Conservation (phyloP, 495 filamentous ascomycete genomes). For the Cetradonia linearis region DNA sequence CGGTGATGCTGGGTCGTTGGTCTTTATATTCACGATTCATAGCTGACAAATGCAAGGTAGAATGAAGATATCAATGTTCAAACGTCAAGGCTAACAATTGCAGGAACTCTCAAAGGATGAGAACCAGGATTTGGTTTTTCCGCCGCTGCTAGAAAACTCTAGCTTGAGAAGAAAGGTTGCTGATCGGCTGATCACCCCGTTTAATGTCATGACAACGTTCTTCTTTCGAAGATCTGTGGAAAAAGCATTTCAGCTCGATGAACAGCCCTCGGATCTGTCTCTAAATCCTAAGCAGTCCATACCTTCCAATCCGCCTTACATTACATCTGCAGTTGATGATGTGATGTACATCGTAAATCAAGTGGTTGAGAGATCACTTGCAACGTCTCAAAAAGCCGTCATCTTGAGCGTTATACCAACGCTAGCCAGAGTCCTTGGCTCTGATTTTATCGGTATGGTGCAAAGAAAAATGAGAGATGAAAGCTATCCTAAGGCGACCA, state of each 20-base stretch:
- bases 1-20: constrained; percentile 87
- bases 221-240: constrained; percentile 94
- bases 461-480: constrained; percentile 97
- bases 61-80: constrained; percentile 21
- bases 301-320: constrained; percentile 68
- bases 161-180: constrained; percentile 65
- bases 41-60: constrained; percentile 69
- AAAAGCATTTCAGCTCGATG: constrained; percentile 96
- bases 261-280: constrained; percentile 69
- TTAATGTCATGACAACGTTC: constrained; percentile 83
- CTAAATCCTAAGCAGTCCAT: constrained; percentile 60
- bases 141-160: constrained; percentile 62
- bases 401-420: constrained; percentile 67
- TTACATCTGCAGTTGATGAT: constrained; percentile 92
- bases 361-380: constrained; percentile 71
- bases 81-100: constrained; percentile 19
- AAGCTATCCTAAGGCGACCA: constrained; percentile 65
- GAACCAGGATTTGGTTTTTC: constrained; percentile 43
- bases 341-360: constrained; percentile 99
- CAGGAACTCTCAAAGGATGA: constrained; percentile 36
- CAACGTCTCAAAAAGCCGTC: constrained; percentile 70
- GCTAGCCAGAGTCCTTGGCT: constrained; percentile 74
- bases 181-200: constrained; percentile 60
- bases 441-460: constrained; percentile 93
- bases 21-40: constrained; percentile 85